phyloP scores from a whole-genome alignment of 140 eudicot genomes.

The Erigeron philadelphicus region DNA sequence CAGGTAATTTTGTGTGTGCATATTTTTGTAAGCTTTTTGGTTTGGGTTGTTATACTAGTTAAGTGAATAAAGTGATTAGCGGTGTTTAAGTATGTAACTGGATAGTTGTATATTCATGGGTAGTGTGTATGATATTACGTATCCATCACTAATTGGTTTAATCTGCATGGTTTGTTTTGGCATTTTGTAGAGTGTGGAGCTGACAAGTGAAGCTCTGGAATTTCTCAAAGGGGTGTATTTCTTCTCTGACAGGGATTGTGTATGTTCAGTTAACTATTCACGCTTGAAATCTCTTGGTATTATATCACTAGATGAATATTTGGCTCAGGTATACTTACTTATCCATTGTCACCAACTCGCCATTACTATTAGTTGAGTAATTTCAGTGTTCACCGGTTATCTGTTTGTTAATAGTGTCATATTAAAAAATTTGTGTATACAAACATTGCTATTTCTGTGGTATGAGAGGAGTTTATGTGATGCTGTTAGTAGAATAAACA shows the following conservation, averaged over 20 bases:
- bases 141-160: background rate
- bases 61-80: no score
- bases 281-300: background rate
- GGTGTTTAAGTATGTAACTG: no score
- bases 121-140: no score
- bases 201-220: constrained; percentile 81
- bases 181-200: constrained; percentile 76
- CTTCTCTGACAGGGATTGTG: constrained; percentile 64
- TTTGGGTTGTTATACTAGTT: background rate
- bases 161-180: background rate
- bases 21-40: background rate
- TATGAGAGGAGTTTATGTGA: background rate
- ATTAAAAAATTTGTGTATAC: background rate
- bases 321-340: constrained; percentile 51
- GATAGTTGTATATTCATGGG: no score
- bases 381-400: background rate
- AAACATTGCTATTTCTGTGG: background rate
- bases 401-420: background rate
- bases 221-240: constrained; percentile 57
- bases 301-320: constrained; percentile 58
- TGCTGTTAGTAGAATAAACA: background rate
- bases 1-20: constrained; percentile 45
- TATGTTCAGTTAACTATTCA: constrained; percentile 41
- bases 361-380: background rate
- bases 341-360: no score